Base-by-base conservation (phyloP, 352 stramenopile species). In the Phytophthora megakarya region DNA sequence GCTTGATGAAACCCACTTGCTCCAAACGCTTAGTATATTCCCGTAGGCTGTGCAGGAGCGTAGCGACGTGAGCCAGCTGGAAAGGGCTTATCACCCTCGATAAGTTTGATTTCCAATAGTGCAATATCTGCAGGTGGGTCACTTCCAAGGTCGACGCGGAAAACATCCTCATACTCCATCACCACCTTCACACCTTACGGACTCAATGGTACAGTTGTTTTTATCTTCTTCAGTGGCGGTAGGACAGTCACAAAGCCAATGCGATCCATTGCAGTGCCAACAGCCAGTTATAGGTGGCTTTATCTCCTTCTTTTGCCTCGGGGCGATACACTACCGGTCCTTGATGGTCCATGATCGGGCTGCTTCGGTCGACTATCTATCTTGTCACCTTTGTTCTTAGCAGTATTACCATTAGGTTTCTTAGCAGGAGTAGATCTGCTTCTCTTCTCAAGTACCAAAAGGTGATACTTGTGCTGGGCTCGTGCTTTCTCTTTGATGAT, bases 91-190 rank as follows among this genome's bases (percentile, higher is more conserved):
- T 23, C 38, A 25, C 23, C 35, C 12, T 56, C 55, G 1, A 48
- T 22, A 4, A 57, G 12, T 21, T 40, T 52, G 26, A 47, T 54
- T 9, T 6, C 25, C 2, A 58, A n/a, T 30, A 42, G 43, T 10
- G 21, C 50, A 6, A 54, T 43, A 12, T 39, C 23, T 7, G 50
- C 52, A 21, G 46, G 33, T 16, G 43, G 46, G 22, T 53, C 28
- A 6, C 21, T 22, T 1, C 23, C 42, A 7, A 54, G 7, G 28
- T 58, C 45, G 13, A 54, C 43, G 1, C 39, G 22, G 16, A 63
- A 52, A 25, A 60, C n/a, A 19, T n/a, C 37, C 16, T 45, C 46
- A 28, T 63, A 37, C 18, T 69, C 44, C n/a, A 63, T 13, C n/a
- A n/a, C n/a, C n/a, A n/a, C n/a, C n/a, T n/a, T n/a, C n/a, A 12